These are phyloP conservation scores for Rhamnella rubrinervis DNA, from an alignment of 331 rosid species.

Conservation along the genomic window DNA sequence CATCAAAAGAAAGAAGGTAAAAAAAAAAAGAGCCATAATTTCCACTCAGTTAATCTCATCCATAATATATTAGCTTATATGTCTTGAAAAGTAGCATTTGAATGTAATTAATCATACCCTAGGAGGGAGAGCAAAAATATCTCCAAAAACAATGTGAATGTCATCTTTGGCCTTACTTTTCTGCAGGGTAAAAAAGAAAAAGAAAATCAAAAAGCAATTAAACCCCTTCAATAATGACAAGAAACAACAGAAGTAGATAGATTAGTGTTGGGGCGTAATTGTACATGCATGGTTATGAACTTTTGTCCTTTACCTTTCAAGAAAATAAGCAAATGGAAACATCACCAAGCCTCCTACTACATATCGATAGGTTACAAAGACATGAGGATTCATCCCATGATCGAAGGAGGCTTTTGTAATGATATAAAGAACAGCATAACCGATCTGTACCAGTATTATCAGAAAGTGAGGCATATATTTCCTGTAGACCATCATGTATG, in stretches of 20 bases:
- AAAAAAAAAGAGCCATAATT: neutral
- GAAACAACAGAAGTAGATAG: too few species aligned
- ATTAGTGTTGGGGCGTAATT: neutral
- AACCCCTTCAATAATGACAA: neutral
- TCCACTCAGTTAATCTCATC: neutral
- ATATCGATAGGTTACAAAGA: constrained; percentile 45
- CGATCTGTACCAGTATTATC: constrained; percentile 29
- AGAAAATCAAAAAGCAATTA: neutral
- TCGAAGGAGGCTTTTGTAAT: constrained; percentile 32
- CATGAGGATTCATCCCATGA: constrained; percentile 49
- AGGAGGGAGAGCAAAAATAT: constrained; percentile 15
- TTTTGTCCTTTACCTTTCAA: constrained; percentile 35
- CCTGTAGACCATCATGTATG: constrained; percentile 12
- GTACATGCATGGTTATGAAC: neutral
- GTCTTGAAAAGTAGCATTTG: neutral
- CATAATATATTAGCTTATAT: neutral
- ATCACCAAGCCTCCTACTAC: constrained; percentile 32
- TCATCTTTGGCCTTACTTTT: constrained; percentile 16
- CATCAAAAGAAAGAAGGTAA: constrained; percentile 10
- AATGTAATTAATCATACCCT: neutral
- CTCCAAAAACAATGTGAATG: constrained; percentile 22
- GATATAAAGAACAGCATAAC: constrained; percentile 29
- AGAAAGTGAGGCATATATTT: constrained; percentile 43
- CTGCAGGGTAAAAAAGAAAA: constrained; percentile 1
- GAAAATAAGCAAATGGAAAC: constrained; percentile 49